phyloP scores from a whole-genome alignment of 2,329 filamentous ascomycete species.

The Cladorrhinum sp. region DNA sequence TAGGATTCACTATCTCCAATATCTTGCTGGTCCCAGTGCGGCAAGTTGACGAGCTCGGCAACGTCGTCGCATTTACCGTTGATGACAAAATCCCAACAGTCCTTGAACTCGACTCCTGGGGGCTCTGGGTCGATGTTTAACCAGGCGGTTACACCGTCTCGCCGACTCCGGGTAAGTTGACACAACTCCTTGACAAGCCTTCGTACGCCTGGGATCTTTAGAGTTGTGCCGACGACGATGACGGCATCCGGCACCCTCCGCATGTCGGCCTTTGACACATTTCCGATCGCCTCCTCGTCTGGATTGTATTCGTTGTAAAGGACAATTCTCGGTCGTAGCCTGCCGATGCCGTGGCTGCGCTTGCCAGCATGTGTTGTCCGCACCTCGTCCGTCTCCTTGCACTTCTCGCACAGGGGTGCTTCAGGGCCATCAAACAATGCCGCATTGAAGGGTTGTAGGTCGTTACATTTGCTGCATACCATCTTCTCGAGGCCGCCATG shows the following conservation, averaged over 20 bases:
- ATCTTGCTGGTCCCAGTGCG: constrained; percentile 57
- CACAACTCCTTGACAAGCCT: constrained; percentile 90
- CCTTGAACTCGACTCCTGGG: constrained; percentile 77
- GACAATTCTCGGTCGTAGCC: constrained; percentile 86
- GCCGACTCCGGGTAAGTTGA: constrained; percentile 74
- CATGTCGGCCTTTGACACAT: constrained; percentile 81
- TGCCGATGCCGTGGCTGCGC: constrained; percentile 88
- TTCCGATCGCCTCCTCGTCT: constrained; percentile 92
- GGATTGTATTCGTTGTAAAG: constrained; percentile 97
- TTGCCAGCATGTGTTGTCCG: constrained; percentile 76
- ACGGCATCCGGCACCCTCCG: constrained; percentile 84
- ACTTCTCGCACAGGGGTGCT: constrained; percentile 74
- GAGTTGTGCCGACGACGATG: constrained; percentile 89
- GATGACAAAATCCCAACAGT: constrained; percentile 90
- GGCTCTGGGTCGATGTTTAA: constrained; percentile 89
- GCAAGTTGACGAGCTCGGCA: constrained; percentile 65
- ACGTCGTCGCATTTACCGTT: constrained; percentile 85
- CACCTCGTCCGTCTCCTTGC: constrained; percentile 70
- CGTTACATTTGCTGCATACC: constrained; percentile 90
- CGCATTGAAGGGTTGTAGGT: constrained; percentile 71
- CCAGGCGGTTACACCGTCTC: constrained; percentile 86
- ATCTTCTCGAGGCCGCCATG: constrained; percentile 94
- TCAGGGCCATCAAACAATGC: constrained; percentile 80
- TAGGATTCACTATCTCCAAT: constrained; percentile 44
- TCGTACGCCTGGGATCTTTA: constrained; percentile 91